Evolutionary conservation across 805 yeast genomes (phyloP).

Genomic region (Nematodospora valgi): DNA sequence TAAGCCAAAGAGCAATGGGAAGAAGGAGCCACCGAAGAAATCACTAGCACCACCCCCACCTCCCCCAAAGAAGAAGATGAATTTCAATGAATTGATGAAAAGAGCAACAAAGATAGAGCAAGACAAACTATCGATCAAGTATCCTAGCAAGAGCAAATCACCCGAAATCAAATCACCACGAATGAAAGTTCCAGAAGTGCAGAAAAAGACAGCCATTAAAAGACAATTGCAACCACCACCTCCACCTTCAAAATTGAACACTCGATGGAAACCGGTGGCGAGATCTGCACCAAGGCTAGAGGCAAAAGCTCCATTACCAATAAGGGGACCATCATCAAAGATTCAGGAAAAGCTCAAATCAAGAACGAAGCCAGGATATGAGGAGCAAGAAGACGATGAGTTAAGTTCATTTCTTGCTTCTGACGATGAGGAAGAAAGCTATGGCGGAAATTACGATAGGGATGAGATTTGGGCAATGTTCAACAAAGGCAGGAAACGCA

Average conservation of each 20-base stretch:
- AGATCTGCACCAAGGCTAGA: not conserved
- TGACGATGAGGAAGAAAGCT: slow-evolving; percentile 19
- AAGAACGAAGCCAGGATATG: slow-evolving; percentile 13
- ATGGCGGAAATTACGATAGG: slow-evolving; percentile 56
- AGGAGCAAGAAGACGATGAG: slow-evolving; percentile 3
- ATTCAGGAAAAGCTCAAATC: slow-evolving; percentile 45
- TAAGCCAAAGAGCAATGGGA: slow-evolving; percentile 4
- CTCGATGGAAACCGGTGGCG: no score
- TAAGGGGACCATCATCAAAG: slow-evolving; percentile 57
- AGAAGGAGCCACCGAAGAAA: slow-evolving; percentile 1
- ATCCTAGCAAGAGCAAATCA: slow-evolving; percentile 40
- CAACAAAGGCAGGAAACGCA: slow-evolving; percentile 57
- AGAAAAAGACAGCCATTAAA: no score
- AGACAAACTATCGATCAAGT: slow-evolving; percentile 31
- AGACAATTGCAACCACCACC: slow-evolving; percentile 2
- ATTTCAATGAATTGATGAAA: slow-evolving; percentile 66
- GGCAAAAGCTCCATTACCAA: slow-evolving; percentile 28
- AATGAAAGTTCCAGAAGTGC: not conserved
- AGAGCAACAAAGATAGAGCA: slow-evolving; percentile 61
- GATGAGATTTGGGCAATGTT: slow-evolving; percentile 91
- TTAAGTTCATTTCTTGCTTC: slow-evolving; percentile 6
- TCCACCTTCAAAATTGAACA: slow-evolving; percentile 1
- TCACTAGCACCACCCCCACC: slow-evolving; percentile 2
- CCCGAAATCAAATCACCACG: slow-evolving; percentile 17
- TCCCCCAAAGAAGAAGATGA: slow-evolving; percentile 42